Percentiles rank a stretch among this genome's conserved stretches.
These are phyloP conservation scores for Pseudomassariella vexata DNA, from an alignment of 2,329 filamentous ascomycete species.

Conservation along the genomic window DNA sequence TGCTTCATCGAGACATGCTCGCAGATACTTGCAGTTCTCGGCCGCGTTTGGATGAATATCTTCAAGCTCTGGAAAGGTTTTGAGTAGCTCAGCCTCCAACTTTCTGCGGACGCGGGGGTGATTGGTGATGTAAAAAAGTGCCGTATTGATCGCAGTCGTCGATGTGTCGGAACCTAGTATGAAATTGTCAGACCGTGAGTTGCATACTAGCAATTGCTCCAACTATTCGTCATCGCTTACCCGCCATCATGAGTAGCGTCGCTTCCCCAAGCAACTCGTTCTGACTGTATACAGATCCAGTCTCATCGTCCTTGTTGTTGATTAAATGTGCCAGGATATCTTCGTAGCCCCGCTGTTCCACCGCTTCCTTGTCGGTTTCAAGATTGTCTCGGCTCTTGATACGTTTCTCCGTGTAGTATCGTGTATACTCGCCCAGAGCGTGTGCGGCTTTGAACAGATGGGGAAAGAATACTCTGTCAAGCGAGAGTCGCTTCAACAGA, in stretches of 20 bases:
- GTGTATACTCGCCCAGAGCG: background rate
- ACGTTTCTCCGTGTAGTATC: constrained; percentile 1
- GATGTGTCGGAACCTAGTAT: constrained; percentile 4
- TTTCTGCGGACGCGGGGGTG: constrained; percentile 5
- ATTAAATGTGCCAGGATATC: constrained; percentile 1
- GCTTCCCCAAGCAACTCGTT: constrained; percentile 1
- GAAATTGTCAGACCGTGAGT: background rate
- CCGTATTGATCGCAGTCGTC: constrained; percentile 2
- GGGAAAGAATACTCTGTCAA: background rate
- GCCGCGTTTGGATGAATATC: constrained; percentile 6
- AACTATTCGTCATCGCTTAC: constrained; percentile 1
- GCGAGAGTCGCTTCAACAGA: constrained; percentile 3
- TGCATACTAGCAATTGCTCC: constrained; percentile 1
- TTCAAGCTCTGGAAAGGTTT: constrained; percentile 2
- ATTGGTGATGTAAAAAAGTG: constrained; percentile 5
- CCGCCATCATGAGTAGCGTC: background rate
- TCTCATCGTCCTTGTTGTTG: constrained; percentile 1
- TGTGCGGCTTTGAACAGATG: background rate
- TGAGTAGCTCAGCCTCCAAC: constrained; percentile 4
- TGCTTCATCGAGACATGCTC: constrained; percentile 12
- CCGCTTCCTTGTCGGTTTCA: background rate
- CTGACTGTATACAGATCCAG: background rate
- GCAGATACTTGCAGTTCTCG: constrained; percentile 8
- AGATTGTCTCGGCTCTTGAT: background rate
- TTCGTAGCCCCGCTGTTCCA: background rate